phyloP scores from a whole-genome alignment of 768 basidiomycete species.

The Rhodotorula paludigena region DNA sequence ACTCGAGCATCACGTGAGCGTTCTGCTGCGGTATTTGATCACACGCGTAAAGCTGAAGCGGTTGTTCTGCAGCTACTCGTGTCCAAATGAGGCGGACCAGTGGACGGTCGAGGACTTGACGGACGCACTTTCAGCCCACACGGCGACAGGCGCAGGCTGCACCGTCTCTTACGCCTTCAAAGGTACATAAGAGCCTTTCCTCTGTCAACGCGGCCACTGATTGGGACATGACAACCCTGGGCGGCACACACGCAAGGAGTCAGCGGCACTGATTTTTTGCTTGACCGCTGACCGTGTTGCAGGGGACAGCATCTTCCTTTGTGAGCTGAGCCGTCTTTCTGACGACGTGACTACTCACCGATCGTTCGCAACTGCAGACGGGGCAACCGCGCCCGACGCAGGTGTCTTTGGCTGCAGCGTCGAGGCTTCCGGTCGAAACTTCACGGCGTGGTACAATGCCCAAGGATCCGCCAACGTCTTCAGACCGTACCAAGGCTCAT shows the following conservation, averaged over 20 bases:
- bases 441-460: constrained; percentile 17
- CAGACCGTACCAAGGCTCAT: constrained; percentile 14
- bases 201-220: not conserved
- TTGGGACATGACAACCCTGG: no score
- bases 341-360: no score
- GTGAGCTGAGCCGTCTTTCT: not conserved
- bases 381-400: not conserved
- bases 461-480: not conserved
- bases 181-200: no score
- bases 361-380: not conserved
- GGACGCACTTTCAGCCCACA: not conserved
- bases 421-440: not conserved
- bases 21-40: fast-evolving
- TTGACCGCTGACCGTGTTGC: not conserved
- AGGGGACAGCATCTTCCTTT: constrained; percentile 23
- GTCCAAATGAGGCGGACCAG: constrained; percentile 6
- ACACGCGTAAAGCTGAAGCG: no score
- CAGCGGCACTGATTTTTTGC: no score
- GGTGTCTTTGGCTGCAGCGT: constrained; percentile 28
- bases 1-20: not conserved
- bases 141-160: constrained; percentile 19
- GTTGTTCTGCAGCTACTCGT: not conserved
- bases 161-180: constrained; percentile 7
- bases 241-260: no score
- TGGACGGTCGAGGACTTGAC: constrained; percentile 14